phyloP scores from a whole-genome alignment of 331 rosid genomes.

The Quercus lobata region DNA sequence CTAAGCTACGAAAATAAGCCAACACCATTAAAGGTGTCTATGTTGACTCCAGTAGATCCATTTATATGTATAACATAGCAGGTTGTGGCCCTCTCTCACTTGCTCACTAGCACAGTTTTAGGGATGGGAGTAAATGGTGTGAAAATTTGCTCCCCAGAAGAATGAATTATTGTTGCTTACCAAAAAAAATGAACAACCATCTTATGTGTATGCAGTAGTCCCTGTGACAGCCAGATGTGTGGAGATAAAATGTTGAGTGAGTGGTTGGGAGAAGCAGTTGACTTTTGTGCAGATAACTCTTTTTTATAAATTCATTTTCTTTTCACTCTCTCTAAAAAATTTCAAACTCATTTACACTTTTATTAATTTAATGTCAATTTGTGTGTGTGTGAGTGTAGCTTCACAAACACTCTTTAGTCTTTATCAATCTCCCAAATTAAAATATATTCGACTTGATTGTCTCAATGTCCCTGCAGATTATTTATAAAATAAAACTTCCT shows the following conservation, averaged over 20 bases:
- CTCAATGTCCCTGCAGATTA: conserved; percentile 42
- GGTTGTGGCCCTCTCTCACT: not conserved
- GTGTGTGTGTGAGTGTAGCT: not conserved
- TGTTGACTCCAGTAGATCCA: not conserved
- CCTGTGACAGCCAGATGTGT: not conserved
- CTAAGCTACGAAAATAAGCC: not conserved
- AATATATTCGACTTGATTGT: conserved; percentile 3
- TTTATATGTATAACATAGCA: not conserved
- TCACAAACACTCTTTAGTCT: not conserved
- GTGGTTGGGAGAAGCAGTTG: not conserved
- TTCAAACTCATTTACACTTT: not conserved
- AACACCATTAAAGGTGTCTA: not conserved
- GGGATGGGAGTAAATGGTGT: not conserved
- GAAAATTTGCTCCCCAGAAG: not conserved
- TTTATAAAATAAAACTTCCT: conserved; percentile 93
- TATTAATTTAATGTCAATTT: not conserved
- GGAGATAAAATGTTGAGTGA: not conserved
- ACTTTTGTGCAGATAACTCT: not conserved
- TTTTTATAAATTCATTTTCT: not conserved
- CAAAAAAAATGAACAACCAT: not conserved
- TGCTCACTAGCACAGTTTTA: not conserved
- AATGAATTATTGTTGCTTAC: too few relatives aligned
- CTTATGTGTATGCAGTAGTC: not conserved
- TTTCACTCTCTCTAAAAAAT: not conserved
- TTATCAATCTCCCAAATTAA: not conserved